Conservation (phyloP, 2,329 filamentous ascomycete genomes). For the Dendryphion nanum region DNA sequence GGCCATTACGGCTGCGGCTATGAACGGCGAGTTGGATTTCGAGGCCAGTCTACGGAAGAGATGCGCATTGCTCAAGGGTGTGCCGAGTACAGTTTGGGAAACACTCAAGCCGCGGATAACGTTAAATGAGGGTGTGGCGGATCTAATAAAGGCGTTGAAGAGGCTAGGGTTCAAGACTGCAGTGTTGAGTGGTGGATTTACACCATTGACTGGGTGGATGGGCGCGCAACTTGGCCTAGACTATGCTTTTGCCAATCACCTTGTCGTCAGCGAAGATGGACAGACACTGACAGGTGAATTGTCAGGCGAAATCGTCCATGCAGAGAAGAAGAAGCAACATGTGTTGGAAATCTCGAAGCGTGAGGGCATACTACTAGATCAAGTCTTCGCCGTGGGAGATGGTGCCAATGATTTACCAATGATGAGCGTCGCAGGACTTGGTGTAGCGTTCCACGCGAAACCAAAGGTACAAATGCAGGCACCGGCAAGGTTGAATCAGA, state of each 20-base stretch:
- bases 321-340: conserved; percentile 70
- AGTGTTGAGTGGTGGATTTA: conserved; percentile 89
- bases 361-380: conserved; percentile 63
- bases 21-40: conserved; percentile 96
- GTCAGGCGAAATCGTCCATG: conserved; percentile 70
- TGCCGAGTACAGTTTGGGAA: conserved; percentile 76
- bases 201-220: conserved; percentile 84
- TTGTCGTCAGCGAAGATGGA: conserved; percentile 58
- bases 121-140: conserved; percentile 76
- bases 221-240: conserved; percentile 78
- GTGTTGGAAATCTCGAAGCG: conserved; percentile 68
- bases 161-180: conserved; percentile 81
- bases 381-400: conserved; percentile 74
- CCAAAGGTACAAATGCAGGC: conserved; percentile 77
- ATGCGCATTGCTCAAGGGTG: conserved; percentile 76
- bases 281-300: conserved; percentile 69
- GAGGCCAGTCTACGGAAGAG: conserved; percentile 77
- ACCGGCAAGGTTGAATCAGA: conserved; percentile 68
- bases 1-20: conserved; percentile 85
- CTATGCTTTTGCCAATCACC: conserved; percentile 84
- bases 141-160: conserved; percentile 73
- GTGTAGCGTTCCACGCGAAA: conserved; percentile 83
- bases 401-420: conserved; percentile 81
- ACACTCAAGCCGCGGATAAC: conserved; percentile 72
- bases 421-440: conserved; percentile 72